Percentiles rank a stretch among this genome's conserved stretches.
Evolutionary conservation across 257 asterid species (phyloP).

Genomic region (Ajuga chamaepitys): DNA sequence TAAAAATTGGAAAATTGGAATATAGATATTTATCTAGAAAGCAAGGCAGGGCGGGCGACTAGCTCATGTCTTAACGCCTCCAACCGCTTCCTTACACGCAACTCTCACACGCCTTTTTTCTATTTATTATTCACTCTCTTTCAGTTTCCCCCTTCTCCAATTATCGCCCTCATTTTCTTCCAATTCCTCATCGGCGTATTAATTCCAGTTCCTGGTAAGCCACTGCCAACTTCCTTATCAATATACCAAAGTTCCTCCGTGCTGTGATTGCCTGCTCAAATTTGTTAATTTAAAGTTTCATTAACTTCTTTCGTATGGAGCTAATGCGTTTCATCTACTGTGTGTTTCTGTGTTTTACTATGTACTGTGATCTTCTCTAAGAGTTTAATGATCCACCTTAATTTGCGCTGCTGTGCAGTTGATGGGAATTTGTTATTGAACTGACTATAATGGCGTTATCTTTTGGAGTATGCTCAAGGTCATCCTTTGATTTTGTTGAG

Average conservation of each 20-base stretch:
- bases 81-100: slow-evolving; percentile 62
- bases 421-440: slow-evolving; percentile 4
- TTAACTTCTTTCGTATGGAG: neutral
- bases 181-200: slow-evolving; percentile 10
- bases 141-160: neutral
- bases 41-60: slow-evolving; percentile 30
- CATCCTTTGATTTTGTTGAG: slow-evolving; percentile 43
- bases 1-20: neutral
- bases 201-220: slow-evolving; percentile 18
- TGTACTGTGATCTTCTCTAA: neutral
- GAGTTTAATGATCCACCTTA: slow-evolving; percentile 1
- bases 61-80: slow-evolving; percentile 46
- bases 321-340: neutral
- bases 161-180: slow-evolving; percentile 2
- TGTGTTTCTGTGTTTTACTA: neutral
- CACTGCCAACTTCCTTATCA: neutral
- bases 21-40: slow-evolving; percentile 25
- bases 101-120: slow-evolving; percentile 41
- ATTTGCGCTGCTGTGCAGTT: slow-evolving; percentile 13
- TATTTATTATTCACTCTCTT: neutral
- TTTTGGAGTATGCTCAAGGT: slow-evolving; percentile 43
- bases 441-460: slow-evolving; percentile 41
- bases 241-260: neutral
- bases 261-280: neutral
- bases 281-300: neutral